Conservation (phyloP, 305 asterid genomes). For the Fraxinus sp. region DNA sequence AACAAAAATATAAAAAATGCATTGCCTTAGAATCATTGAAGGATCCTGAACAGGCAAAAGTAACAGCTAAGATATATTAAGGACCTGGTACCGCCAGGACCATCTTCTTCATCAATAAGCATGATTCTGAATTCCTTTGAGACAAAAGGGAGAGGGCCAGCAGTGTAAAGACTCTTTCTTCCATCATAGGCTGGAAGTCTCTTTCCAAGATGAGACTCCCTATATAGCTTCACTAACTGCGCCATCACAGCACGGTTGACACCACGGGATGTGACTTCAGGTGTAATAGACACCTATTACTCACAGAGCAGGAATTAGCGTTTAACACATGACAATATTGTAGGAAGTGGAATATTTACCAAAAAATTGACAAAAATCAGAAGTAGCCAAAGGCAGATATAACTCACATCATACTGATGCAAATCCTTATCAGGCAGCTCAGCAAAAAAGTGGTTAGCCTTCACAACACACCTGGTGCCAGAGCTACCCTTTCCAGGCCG, state of each 20-base stretch:
- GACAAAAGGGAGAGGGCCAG: slow-evolving; percentile 89
- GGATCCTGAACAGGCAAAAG: background rate
- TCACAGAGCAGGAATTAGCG: slow-evolving; percentile 4
- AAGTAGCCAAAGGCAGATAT: background rate
- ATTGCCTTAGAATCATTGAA: background rate
- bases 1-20: slow-evolving; percentile 9
- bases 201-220: slow-evolving; percentile 76
- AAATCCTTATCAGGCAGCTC: slow-evolving; percentile 87
- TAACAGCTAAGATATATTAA: background rate
- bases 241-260: slow-evolving; percentile 93
- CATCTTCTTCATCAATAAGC: slow-evolving; percentile 78
- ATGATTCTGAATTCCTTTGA: slow-evolving; percentile 68
- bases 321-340: background rate
- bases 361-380: background rate
- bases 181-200: slow-evolving; percentile 97
- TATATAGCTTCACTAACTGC: slow-evolving; percentile 62
- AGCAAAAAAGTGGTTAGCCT: slow-evolving; percentile 91
- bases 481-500: slow-evolving; percentile 86
- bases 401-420: slow-evolving; percentile 90
- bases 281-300: slow-evolving; percentile 69
- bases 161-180: slow-evolving; percentile 88
- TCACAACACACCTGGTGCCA: slow-evolving; percentile 67
- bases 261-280: slow-evolving; percentile 81
- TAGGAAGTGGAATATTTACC: background rate
- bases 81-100: slow-evolving; percentile 62